These are phyloP conservation scores for Amanita pseudoporphyria DNA, from an alignment of 768 basidiomycete genomes.

Conservation along the genomic window DNA sequence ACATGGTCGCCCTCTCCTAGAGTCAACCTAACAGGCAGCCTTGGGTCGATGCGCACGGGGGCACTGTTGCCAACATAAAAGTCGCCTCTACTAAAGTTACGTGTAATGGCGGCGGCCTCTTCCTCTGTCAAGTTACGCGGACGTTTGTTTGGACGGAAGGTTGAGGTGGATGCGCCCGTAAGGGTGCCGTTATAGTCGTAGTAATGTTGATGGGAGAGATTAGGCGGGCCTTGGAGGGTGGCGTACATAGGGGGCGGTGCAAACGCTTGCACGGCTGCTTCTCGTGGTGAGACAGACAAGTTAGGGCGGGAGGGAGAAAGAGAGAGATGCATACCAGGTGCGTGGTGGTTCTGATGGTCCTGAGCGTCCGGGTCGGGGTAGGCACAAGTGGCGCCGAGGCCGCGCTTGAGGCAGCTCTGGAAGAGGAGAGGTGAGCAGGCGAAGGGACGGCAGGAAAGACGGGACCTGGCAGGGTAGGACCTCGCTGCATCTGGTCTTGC, in stretches of 20 bases:
- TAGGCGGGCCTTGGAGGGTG: constrained; percentile 34
- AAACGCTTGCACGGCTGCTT: constrained; percentile 28
- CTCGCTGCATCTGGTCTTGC: constrained; percentile 79
- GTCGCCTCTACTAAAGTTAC: constrained; percentile 74
- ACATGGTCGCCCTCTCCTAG: constrained; percentile 79
- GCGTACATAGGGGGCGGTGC: constrained; percentile 43
- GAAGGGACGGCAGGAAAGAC: constrained; percentile 4
- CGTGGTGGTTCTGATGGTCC: constrained; percentile 34
- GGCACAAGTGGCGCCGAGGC: constrained; percentile 56
- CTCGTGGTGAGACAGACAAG: constrained; percentile 11
- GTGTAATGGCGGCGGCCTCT: constrained; percentile 74
- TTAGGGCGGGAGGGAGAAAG: constrained; percentile 9
- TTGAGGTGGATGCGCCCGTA: constrained; percentile 61
- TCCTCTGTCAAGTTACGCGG: constrained; percentile 76
- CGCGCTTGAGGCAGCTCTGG: constrained; percentile 78
- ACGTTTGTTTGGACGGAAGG: constrained; percentile 74
- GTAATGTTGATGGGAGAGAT: constrained; percentile 54
- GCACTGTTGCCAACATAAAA: constrained; percentile 77
- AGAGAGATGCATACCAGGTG: constrained; percentile 22
- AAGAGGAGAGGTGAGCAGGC: constrained; percentile 2
- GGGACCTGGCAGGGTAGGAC: constrained; percentile 70
- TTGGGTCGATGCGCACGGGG: constrained; percentile 75
- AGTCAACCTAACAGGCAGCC: constrained; percentile 69
- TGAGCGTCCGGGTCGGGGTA: constrained; percentile 71
- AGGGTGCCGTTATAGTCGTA: constrained; percentile 70